Base-by-base conservation (phyloP, 768 basidiomycete genomes). In the Leccinum variicolor region DNA sequence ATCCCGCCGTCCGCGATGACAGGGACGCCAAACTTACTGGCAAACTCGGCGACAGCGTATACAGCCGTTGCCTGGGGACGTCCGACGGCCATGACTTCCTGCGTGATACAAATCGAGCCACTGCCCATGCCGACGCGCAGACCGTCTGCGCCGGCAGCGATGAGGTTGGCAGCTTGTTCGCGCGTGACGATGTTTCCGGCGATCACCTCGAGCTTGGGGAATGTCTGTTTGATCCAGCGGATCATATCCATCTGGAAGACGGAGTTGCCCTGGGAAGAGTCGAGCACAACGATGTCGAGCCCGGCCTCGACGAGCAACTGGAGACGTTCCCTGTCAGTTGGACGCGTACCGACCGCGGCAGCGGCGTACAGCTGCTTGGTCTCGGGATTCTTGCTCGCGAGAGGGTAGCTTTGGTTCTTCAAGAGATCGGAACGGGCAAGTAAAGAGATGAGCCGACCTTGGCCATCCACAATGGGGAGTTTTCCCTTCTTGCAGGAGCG, bases 21-120 rank as follows among this genome's bases (percentile, higher is more conserved):
- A 2, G 97, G 97, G 0, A 99, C 87, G 28, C 96, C 97, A 71
- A 99, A 98, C 68, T 89, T 86, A 75, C 71, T 81, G 11, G 95
- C 85, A 68, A 99, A 98, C 76, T 99, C 94, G 26, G 95, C 84
- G 13, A 98, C 96, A 45, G 91, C 86, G 69, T 90, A 91, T n/a
- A 98, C 94, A n/a, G 96, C 96, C 0, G 94, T 94, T 2, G 95
- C 97, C 73, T 99, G 97, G 1, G 96, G 97, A 15, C 97, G 85
- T 14, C 97, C 97, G 52, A 98, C 96, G 10, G 97, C 97, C 92
- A 98, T 98, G 66, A 99, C 90, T 70, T 98, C 97, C 75, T 99
- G 97, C 6, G 97, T 99, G 76, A 99, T 99, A 72, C 97, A 99
- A 69, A 99, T 99, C 6, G 93, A 96, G 9, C 97, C 97, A 8